Percentiles rank a stretch among this genome's conserved stretches.
phyloP scores from a whole-genome alignment of 345 rosid species.

The Durio zibethinus region DNA sequence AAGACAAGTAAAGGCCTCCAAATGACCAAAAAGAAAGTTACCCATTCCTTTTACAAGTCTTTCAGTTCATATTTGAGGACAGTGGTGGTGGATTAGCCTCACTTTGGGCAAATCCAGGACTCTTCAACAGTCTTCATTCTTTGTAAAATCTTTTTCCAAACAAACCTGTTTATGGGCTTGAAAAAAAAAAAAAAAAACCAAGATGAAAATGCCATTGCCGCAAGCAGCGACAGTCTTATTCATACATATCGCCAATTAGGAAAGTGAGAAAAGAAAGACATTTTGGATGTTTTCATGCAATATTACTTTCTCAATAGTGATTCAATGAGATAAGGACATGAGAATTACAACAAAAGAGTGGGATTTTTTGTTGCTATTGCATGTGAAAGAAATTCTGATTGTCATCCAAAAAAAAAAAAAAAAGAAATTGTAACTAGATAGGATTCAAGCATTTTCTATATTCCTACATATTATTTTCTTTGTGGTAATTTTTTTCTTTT shows the following conservation, averaged over 20 bases:
- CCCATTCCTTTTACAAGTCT: background rate
- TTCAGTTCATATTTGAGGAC: background rate
- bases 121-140: background rate
- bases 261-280: background rate
- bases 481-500: no score
- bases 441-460: no score
- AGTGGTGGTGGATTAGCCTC: background rate
- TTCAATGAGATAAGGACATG: no score
- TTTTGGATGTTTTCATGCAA: background rate
- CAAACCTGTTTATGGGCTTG: background rate
- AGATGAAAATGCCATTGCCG: background rate
- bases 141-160: background rate
- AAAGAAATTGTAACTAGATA: no score
- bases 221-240: background rate
- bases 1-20: slow-evolving; percentile 25
- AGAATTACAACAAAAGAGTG: no score
- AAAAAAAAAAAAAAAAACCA: background rate
- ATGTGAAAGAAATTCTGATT: no score
- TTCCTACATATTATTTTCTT: no score
- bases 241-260: background rate
- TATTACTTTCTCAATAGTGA: no score
- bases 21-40: background rate
- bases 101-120: background rate
- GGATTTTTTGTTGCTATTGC: no score
- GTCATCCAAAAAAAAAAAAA: no score